Conservation (phyloP, 2,329 filamentous ascomycete species). For the Alternaria incomplexa region DNA sequence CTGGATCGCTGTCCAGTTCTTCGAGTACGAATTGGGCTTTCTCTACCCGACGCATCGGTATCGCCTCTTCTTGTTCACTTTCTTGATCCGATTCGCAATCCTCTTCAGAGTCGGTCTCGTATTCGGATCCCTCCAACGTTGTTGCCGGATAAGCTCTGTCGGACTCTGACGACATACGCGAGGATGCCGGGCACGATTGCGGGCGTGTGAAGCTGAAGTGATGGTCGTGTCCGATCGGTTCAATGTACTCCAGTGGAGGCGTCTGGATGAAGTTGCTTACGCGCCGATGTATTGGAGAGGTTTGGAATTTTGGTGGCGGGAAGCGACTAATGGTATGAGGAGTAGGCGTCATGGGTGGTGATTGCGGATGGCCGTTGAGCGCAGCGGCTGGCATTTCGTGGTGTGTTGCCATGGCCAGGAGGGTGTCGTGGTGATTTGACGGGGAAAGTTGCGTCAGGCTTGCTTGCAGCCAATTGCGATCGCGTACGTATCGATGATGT, state of each 20-base stretch:
- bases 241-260: slow-evolving; percentile 47
- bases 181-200: slow-evolving; percentile 43
- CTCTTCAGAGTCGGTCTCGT: slow-evolving; percentile 22
- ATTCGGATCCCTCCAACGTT: slow-evolving; percentile 42
- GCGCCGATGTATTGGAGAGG: slow-evolving; percentile 44
- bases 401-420: slow-evolving; percentile 41
- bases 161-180: slow-evolving; percentile 47
- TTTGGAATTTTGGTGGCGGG: slow-evolving; percentile 38
- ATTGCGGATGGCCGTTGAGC: slow-evolving; percentile 41
- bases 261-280: slow-evolving; percentile 43
- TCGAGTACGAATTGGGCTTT: slow-evolving; percentile 51
- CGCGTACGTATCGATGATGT: slow-evolving; percentile 38
- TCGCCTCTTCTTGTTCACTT: slow-evolving; percentile 32
- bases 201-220: slow-evolving; percentile 47
- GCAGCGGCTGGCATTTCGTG: slow-evolving; percentile 37
- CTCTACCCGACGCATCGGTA: slow-evolving; percentile 32
- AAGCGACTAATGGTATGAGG: slow-evolving; percentile 35
- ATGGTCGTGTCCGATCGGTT: slow-evolving; percentile 43
- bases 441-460: slow-evolving; percentile 40
- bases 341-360: slow-evolving; percentile 47
- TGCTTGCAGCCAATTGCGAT: slow-evolving; percentile 34
- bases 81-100: slow-evolving; percentile 36
- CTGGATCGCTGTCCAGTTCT: slow-evolving; percentile 49
- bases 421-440: slow-evolving; percentile 31
- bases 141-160: slow-evolving; percentile 41